Percentiles rank a stretch among this genome's conserved stretches.
These are phyloP conservation scores for Sphaerobolus stellatus DNA, from an alignment of 1,284 basidiomycete genomes.

Conservation along the genomic window DNA sequence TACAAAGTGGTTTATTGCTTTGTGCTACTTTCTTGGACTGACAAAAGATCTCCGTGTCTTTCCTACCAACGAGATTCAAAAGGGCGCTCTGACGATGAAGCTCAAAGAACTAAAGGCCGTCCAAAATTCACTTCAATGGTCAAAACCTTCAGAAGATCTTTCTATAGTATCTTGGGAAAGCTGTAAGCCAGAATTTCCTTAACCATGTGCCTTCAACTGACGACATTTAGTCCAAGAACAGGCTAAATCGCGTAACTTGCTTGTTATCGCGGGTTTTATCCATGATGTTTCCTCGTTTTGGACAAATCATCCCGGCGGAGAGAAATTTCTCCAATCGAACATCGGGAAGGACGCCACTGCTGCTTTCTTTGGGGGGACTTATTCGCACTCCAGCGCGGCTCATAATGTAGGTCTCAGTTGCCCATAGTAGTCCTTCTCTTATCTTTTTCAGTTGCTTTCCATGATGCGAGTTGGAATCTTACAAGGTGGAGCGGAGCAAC, in stretches of 20 bases:
- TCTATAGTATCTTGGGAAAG: slow-evolving; percentile 53
- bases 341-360: slow-evolving; percentile 82
- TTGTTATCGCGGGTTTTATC: slow-evolving; percentile 85
- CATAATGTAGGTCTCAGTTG: slow-evolving; percentile 57
- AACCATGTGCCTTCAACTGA: not conserved
- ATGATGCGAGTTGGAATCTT: slow-evolving; percentile 90
- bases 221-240: slow-evolving; percentile 37
- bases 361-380: slow-evolving; percentile 82
- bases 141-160: slow-evolving; percentile 44
- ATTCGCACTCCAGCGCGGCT: slow-evolving; percentile 83
- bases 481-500: slow-evolving; percentile 66
- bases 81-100: slow-evolving; percentile 54
- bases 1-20: slow-evolving; percentile 25
- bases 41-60: slow-evolving; percentile 47
- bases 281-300: slow-evolving; percentile 79
- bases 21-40: slow-evolving; percentile 51
- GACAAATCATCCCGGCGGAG: slow-evolving; percentile 83
- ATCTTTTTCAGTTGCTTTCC: slow-evolving; percentile 54
- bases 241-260: slow-evolving; percentile 59
- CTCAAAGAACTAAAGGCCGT: slow-evolving; percentile 42
- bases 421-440: not conserved
- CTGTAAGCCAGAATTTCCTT: slow-evolving; percentile 19
- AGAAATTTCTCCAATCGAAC: slow-evolving; percentile 55
- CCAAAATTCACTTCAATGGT: slow-evolving; percentile 44
- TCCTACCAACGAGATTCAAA: slow-evolving; percentile 51